A percentile compares a stretch with the other conserved stretches of the same genome.
These are phyloP conservation scores for Colletotrichum sojae DNA, from an alignment of 2,329 filamentous ascomycete genomes.

Conservation along the genomic window DNA sequence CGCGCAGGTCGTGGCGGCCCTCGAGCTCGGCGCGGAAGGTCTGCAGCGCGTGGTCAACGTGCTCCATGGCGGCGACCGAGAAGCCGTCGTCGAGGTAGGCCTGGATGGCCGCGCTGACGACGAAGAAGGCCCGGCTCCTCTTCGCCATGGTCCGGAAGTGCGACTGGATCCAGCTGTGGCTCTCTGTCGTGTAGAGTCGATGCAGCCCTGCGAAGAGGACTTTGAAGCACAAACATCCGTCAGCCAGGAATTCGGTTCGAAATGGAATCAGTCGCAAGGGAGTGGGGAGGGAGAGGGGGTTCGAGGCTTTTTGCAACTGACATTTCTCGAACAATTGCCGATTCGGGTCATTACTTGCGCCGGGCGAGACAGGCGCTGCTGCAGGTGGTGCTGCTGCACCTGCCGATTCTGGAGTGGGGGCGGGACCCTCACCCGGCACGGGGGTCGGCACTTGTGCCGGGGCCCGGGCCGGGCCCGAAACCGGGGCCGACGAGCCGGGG, in stretches of 20 bases:
- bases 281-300: neutral
- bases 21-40: constrained; percentile 39
- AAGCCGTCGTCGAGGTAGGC: constrained; percentile 38
- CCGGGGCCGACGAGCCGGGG: neutral
- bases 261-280: neutral
- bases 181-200: constrained; percentile 36
- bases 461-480: too few relatives aligned
- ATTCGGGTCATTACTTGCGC: constrained; percentile 19
- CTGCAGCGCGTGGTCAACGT: constrained; percentile 37
- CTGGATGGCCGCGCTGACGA: constrained; percentile 37
- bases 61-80: constrained; percentile 37
- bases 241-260: neutral
- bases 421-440: neutral
- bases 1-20: constrained; percentile 22
- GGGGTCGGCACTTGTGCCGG: too few relatives aligned
- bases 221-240: neutral
- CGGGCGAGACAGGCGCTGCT: constrained; percentile 2
- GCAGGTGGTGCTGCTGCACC: neutral
- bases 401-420: neutral
- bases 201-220: constrained; percentile 32
- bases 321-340: constrained; percentile 32
- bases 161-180: constrained; percentile 29
- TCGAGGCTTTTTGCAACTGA: neutral
- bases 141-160: constrained; percentile 34
- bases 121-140: constrained; percentile 29